Base-by-base conservation (phyloP, 768 basidiomycete species). In the Suillus hirtellus region DNA sequence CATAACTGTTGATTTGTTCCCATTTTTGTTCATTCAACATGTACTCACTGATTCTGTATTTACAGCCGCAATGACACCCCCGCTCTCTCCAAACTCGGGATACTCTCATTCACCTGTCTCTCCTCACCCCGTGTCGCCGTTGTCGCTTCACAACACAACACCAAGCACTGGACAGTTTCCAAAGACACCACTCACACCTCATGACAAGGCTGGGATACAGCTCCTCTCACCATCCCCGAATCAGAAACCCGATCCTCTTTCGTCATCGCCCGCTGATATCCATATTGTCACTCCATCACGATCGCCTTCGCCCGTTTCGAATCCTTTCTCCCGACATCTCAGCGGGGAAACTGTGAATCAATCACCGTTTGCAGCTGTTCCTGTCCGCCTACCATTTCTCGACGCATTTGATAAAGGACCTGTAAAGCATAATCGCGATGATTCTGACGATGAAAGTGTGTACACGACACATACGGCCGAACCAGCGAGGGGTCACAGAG, bases 241-340 rank as follows among this genome's bases (percentile, higher is more conserved):
- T 21, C 67, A 71, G 40, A 75, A 75, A 56, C 34, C 15, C 17
- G 52, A 12, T 17, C 63, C 65, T 38, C 69, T 64, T 19, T 37
- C 67, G 0, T 68, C 75, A 21, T 68, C 76, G 21, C 60, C 70
- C 54, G 65, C 65, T 37, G 56, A 19, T 34, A 62, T 75, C 35
- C 69, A 68, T 61, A 69, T 78, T 44, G 75, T 68, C 21, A 73
- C 71, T 4, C 67, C 73, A 42, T 69, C 77, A 3, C 70, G 66
- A 37, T 67, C 71, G n/a, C 74, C 72, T 59, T 75, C 74, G 9
- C 72, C 71, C 1, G 72, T 97, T 92, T 94, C 96, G 89, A 83
- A 92, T 93, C 72, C 96, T 89, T 73, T 96, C 88, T 70, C 83
- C 87, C 77, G 92, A 92, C 77, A 95, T 92, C 74, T 98, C 88